These are phyloP conservation scores for Aspergillus haitiensis DNA, from an alignment of 495 filamentous ascomycete genomes.

Conservation along the genomic window DNA sequence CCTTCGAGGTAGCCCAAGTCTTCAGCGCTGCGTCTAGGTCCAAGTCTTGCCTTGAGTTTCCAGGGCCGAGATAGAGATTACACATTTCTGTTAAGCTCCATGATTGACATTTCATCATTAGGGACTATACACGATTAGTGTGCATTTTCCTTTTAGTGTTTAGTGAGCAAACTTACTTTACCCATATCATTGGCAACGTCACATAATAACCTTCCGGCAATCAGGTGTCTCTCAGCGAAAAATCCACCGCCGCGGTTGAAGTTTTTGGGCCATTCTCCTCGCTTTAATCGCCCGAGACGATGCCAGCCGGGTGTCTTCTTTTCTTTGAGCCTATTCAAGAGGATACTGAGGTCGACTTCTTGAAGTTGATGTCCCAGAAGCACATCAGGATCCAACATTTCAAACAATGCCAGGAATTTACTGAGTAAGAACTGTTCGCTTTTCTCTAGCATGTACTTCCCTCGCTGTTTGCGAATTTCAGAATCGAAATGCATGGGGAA, in stretches of 20 bases:
- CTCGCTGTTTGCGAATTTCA: constrained; percentile 66
- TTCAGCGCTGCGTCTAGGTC: constrained; percentile 86
- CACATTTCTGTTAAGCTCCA: constrained; percentile 99
- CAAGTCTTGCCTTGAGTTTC: constrained; percentile 70
- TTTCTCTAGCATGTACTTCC: constrained; percentile 74
- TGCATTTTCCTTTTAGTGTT: background rate
- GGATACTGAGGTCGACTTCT: constrained; percentile 90
- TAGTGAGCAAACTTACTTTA: constrained; percentile 52
- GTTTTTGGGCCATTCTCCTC: constrained; percentile 82
- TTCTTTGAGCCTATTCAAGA: constrained; percentile 83
- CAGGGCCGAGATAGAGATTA: constrained; percentile 74
- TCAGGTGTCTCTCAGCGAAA: constrained; percentile 86
- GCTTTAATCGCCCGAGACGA: constrained; percentile 79
- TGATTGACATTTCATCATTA: constrained; percentile 95
- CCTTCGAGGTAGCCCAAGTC: constrained; percentile 79
- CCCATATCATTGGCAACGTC: constrained; percentile 96
- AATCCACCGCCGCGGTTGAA: constrained; percentile 86
- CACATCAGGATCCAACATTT: constrained; percentile 88
- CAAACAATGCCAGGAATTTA: constrained; percentile 84
- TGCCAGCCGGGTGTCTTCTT: constrained; percentile 93
- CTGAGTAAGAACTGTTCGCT: constrained; percentile 79
- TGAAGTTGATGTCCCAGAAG: constrained; percentile 94
- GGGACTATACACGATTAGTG: constrained; percentile 56
- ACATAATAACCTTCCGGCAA: constrained; percentile 86
- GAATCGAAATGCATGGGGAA: constrained; percentile 86